Evolutionary conservation across 495 filamentous ascomycete genomes (phyloP).

Genomic region (Penicillium mononematosum): DNA sequence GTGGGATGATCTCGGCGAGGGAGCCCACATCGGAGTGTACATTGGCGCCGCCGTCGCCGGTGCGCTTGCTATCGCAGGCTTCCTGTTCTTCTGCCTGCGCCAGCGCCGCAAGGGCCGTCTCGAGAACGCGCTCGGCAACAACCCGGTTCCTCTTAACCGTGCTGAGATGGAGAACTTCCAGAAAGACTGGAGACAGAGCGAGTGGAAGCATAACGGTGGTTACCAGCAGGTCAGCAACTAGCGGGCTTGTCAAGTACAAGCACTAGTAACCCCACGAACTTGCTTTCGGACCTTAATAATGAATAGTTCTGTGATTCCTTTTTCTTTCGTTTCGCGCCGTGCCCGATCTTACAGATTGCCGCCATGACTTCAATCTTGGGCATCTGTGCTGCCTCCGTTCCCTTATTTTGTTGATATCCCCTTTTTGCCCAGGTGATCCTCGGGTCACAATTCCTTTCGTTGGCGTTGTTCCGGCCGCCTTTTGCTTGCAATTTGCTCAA

Average conservation of each 20-base stretch:
- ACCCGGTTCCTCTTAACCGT: constrained; percentile 56
- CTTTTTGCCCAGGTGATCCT: constrained; percentile 10
- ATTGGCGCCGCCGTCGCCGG: constrained; percentile 49
- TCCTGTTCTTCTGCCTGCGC: constrained; percentile 61
- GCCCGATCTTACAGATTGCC: constrained; percentile 8
- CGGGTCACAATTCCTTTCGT: constrained; percentile 4
- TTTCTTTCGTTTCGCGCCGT: constrained; percentile 3
- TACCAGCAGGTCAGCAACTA: constrained; percentile 38
- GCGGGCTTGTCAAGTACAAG: constrained; percentile 1
- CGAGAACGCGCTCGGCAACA: constrained; percentile 58
- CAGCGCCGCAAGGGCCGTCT: constrained; percentile 64
- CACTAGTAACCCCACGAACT: not conserved
- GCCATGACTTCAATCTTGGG: constrained; percentile 12
- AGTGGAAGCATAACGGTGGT: constrained; percentile 38
- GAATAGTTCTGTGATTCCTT: constrained; percentile 20
- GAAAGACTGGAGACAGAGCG: constrained; percentile 40
- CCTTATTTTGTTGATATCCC: constrained; percentile 29
- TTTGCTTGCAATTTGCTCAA: not conserved
- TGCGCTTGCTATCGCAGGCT: constrained; percentile 46
- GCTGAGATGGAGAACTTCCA: constrained; percentile 62
- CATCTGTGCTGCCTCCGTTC: constrained; percentile 9
- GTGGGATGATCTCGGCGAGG: constrained; percentile 54
- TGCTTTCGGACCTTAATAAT: constrained; percentile 7
- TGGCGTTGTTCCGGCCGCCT: constrained; percentile 18
- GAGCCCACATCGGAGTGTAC: constrained; percentile 61